Conservation (phyloP, 495 filamentous ascomycete species). For the Penicillium waksmanii region DNA sequence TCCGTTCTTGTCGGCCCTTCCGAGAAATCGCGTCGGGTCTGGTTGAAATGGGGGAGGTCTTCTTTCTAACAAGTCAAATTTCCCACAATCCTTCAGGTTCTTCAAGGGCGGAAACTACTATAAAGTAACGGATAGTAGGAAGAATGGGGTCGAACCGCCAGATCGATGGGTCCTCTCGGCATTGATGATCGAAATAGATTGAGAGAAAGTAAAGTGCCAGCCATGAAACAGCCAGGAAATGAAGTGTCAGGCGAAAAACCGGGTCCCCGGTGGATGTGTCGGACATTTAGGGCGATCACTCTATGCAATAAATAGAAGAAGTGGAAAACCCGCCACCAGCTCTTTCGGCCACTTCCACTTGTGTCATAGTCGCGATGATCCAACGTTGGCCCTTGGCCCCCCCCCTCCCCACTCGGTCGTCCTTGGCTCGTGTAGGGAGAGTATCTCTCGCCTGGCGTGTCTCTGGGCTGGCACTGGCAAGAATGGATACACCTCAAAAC, state of each 20-base stretch:
- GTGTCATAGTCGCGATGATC: conserved; percentile 33
- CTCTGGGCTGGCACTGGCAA: neutral
- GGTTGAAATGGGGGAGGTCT: no score
- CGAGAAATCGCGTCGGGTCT: conserved; percentile 8
- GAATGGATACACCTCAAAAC: no score
- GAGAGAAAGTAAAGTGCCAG: conserved; percentile 2
- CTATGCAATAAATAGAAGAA: conserved; percentile 19
- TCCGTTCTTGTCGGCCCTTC: conserved; percentile 24
- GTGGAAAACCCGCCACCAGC: conserved; percentile 15
- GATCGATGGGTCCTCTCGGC: conserved; percentile 11
- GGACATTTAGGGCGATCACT: conserved; percentile 29
- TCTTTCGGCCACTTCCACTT: conserved; percentile 26
- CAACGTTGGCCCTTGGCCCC: conserved; percentile 19
- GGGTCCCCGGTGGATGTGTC: conserved; percentile 25
- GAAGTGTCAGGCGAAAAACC: conserved; percentile 15
- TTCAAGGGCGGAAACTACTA: neutral
- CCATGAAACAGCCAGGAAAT: conserved; percentile 10
- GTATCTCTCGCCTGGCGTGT: neutral
- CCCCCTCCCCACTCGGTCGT: conserved; percentile 6
- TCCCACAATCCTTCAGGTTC: neutral
- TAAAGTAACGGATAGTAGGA: neutral
- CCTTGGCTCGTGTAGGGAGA: conserved; percentile 7
- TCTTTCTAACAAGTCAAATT: neutral
- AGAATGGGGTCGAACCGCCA: neutral
- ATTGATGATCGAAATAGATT: conserved; percentile 7